Conservation (phyloP, 2,329 filamentous ascomycete species). For the Tolypocladium inflatum region DNA sequence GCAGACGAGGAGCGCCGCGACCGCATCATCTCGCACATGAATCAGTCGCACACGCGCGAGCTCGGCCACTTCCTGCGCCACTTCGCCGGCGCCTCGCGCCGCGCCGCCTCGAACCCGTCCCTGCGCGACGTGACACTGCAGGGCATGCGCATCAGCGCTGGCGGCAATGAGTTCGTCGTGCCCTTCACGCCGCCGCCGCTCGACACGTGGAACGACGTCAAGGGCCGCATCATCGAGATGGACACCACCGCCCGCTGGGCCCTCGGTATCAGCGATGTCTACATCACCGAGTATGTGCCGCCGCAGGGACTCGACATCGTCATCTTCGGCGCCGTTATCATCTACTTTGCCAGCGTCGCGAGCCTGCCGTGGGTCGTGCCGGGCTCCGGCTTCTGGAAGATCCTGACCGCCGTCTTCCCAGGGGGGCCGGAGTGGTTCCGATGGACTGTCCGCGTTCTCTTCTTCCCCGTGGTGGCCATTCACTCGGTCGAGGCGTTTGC, state of each 20-base stretch:
- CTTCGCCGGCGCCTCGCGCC: constrained; percentile 49
- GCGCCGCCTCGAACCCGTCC: constrained; percentile 35
- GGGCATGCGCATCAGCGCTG: constrained; percentile 50
- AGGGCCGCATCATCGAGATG: constrained; percentile 65
- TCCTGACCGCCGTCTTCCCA: constrained; percentile 42
- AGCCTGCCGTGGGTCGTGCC: constrained; percentile 38
- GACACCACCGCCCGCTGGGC: constrained; percentile 42
- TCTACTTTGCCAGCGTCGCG: constrained; percentile 45
- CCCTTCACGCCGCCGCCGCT: constrained; percentile 64
- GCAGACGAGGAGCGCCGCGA: constrained; percentile 19
- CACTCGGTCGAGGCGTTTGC: constrained; percentile 56
- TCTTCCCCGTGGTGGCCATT: constrained; percentile 49
- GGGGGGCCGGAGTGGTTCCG: constrained; percentile 48
- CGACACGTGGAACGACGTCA: constrained; percentile 55
- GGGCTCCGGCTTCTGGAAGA: constrained; percentile 38
- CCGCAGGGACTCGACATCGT: constrained; percentile 37
- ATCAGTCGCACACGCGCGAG: constrained; percentile 67
- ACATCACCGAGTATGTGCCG: constrained; percentile 28
- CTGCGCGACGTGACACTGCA: constrained; percentile 58
- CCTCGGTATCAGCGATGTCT: constrained; percentile 47
- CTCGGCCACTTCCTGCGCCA: constrained; percentile 71
- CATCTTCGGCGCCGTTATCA: constrained; percentile 43
- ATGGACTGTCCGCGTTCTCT: constrained; percentile 48
- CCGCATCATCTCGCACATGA: constrained; percentile 69
- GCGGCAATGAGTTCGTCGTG: constrained; percentile 39